These are phyloP conservation scores for Elaeis oleifera DNA, from an alignment of 202 grass and related monocot species.

Conservation along the genomic window DNA sequence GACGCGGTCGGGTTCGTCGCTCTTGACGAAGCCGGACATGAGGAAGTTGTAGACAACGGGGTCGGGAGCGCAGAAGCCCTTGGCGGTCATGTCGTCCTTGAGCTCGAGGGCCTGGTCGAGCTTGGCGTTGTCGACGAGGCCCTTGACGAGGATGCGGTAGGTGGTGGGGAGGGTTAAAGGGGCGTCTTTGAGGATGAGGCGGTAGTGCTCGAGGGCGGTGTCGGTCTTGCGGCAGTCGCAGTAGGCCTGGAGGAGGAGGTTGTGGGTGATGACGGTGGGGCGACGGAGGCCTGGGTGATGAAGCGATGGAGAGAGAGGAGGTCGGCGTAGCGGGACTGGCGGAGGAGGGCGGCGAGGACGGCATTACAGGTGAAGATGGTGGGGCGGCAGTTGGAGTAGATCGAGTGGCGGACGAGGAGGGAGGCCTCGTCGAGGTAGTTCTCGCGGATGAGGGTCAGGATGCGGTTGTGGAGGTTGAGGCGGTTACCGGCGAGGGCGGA, in stretches of 20 bases:
- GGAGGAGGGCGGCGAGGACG: constrained; percentile 65
- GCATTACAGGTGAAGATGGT: constrained; percentile 63
- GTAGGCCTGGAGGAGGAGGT: constrained; percentile 73
- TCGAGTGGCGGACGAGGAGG: constrained; percentile 78
- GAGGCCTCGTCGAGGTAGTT: constrained; percentile 74
- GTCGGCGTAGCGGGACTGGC: constrained; percentile 46
- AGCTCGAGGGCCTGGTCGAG: constrained; percentile 47
- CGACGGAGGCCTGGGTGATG: constrained; percentile 62
- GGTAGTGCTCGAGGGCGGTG: constrained; percentile 63
- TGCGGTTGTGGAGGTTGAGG: constrained; percentile 62
- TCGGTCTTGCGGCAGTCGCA: constrained; percentile 75
- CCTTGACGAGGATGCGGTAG: constrained; percentile 60
- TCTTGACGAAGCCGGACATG: constrained; percentile 45
- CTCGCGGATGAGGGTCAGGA: constrained; percentile 58
- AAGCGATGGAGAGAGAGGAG: constrained; percentile 85
- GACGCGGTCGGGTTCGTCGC: constrained; percentile 32
- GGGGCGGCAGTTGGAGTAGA: constrained; percentile 91
- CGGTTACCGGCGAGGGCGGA: constrained; percentile 49
- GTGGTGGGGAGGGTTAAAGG: constrained; percentile 52
- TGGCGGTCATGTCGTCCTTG: constrained; percentile 71
- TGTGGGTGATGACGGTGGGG: constrained; percentile 52
- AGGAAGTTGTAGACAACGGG: constrained; percentile 59
- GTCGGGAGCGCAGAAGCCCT: constrained; percentile 57
- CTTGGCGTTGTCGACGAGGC: constrained; percentile 50
- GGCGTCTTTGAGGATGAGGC: constrained; percentile 48